Evolutionary conservation across 2,329 filamentous ascomycete species (phyloP), one percentile per base, ranked within the genome.

Genomic region (Botrytis porri): DNA sequence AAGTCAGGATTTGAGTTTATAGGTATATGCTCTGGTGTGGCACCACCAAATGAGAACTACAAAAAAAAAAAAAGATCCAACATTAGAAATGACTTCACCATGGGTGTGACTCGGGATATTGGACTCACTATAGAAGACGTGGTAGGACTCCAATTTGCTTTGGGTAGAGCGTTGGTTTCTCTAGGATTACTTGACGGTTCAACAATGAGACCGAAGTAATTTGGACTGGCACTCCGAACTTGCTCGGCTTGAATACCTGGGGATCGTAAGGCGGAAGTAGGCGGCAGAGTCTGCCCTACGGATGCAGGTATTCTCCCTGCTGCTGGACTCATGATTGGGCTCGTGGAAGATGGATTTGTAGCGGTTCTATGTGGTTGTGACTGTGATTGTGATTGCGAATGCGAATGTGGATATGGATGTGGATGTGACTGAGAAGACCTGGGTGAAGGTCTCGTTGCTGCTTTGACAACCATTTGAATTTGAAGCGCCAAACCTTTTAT

Each of bases 161-260:
- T 88, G 1, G 90, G 86, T 75, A 92, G 85, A 48, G 86, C 85
- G 7, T 86, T 88, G 4, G 90, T 91, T 70, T 91, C 90, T 75
- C 90, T 87, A 37, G 87, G 85, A 75, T 93, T 89, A 72, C 83
- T 85, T 63, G 84, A 82, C 32, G 88, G 81, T 73, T 94, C 90
- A 75, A 93, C 84, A 43, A 90, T 85, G 74, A 97, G 88, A 72
- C 92, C 93, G 81, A 97, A 97, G 82, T 97, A 97, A 81, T 95
- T 97, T 20, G 94, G 93, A 80, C 93, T 95, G 16, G 89, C 84
- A 1, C 87, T 83, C 75, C 86, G 84, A 43, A 73, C 76, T 32
- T 77, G 64, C 51, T 69, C 77, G n/a, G 48, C 70, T 25, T 76
- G 75, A 8, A 65, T 54, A 32, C 57, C 75, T 37, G 80, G 79